These are phyloP conservation scores for Triticum aestivum DNA, from an alignment of 176 grass and related monocot genomes.

Conservation along the genomic window IWGSC_CS_RefSeq_v2.1 NC_057813.1:615525169-615525668, in stretches of 20 bases:
- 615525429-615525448: not conserved
- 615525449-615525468: not conserved
- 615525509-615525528: not conserved
- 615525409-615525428: not conserved
- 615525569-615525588: not conserved
- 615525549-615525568: not conserved
- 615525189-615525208: slow-evolving; percentile 11
- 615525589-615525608: not conserved
- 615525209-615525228: not conserved
- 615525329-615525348: not conserved
- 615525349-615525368: not conserved
- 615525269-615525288: slow-evolving; percentile 22
- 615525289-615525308: not conserved
- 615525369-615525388: not conserved
- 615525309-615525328: not conserved
- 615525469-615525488: not conserved
- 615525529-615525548: not conserved
- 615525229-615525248: not conserved
- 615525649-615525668: not conserved
- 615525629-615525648: not conserved
- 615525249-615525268: slow-evolving; percentile 17
- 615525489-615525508: slow-evolving; percentile 11
- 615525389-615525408: not conserved
- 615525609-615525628: not conserved
- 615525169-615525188: not conserved